Evolutionary conservation across 2,329 filamentous ascomycete species (phyloP), one percentile per base, ranked within the genome.

Genomic region (Plenodomus lindquistii): DNA sequence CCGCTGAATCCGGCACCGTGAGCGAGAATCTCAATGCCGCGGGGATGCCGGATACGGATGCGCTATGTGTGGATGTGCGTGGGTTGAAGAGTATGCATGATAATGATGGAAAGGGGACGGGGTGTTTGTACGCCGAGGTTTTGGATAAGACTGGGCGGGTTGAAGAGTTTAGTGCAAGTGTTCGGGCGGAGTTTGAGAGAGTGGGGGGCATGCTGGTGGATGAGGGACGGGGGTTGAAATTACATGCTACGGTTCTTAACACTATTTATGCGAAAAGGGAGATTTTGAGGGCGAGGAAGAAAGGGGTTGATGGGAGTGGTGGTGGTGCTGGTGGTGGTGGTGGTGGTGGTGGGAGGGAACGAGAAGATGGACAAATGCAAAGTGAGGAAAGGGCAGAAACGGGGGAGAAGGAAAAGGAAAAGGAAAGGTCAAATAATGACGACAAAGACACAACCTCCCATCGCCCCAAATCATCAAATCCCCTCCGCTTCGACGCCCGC

Each of bases 171-270:
- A 86, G 84, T 55, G 71, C 81, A 55, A 67, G 65, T n/a, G 63
- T 91, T 13, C 75, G 79, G 51, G 63, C 72, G 1, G 55, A 60
- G 1, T 91, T 92, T 59, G 73, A 73, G 16, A 74, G 81, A 1
- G 75, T 75, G 0, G 84, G 78, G 1, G 5, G 22, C n/a, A 70
- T 88, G 9, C 74, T 91, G 63, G 66, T 77, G 0, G 73, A 77
- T 1, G 85, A 89, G 20, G 73, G 75, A 11, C 76, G 89, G 45
- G 81, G 84, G 6, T 70, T 97, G 53, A 80, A 89, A 17, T 73
- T 97, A 42, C 93, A 97, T 67, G 91, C 89, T 16, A 97, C 93
- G 0, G 75, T 97, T 3, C 74, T 94, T 42, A 96, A 97, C 70
- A 95, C 91, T 0, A 83, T 91, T 13, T 95, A 96, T 67, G 84